A percentile compares a stretch with the other conserved stretches of the same genome.
phyloP scores from a whole-genome alignment of 2,329 filamentous ascomycete genomes.

The Xenosphaeropsis pyriputrescens region DNA sequence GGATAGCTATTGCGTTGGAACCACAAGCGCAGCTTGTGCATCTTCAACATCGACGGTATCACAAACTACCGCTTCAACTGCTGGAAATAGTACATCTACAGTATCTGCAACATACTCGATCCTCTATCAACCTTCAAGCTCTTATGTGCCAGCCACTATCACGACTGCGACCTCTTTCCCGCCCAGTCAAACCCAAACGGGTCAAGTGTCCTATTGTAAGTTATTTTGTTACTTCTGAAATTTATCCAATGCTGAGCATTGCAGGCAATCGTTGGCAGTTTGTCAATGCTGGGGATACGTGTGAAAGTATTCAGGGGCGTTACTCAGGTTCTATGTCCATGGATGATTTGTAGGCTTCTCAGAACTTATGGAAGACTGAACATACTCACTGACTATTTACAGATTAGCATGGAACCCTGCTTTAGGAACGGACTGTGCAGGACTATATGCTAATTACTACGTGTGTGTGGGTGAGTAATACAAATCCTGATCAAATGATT shows the following conservation, averaged over 20 bases:
- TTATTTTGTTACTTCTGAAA: neutral
- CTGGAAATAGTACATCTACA: neutral
- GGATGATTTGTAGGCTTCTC: neutral
- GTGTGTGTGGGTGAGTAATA: slow-evolving; percentile 4
- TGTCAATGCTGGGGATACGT: neutral
- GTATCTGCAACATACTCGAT: slow-evolving; percentile 1
- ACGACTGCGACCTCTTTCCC: slow-evolving; percentile 5
- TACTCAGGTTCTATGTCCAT: neutral
- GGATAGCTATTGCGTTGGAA: slow-evolving; percentile 15
- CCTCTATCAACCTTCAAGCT: slow-evolving; percentile 3
- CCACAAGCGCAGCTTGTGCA: slow-evolving; percentile 3
- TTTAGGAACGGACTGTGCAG: slow-evolving; percentile 5
- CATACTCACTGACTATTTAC: neutral
- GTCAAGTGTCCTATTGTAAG: slow-evolving; percentile 8
- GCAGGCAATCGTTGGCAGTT: neutral
- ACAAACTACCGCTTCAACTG: slow-evolving; percentile 3
- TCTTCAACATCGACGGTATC: slow-evolving; percentile 5
- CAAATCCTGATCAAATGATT: neutral
- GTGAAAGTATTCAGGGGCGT: neutral
- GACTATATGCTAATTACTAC: slow-evolving; percentile 4
- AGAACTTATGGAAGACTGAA: neutral
- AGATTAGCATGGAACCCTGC: slow-evolving; percentile 4
- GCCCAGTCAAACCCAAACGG: slow-evolving; percentile 8
- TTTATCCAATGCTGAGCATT: neutral
- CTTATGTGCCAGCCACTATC: slow-evolving; percentile 1